phyloP scores from a whole-genome alignment of 495 filamentous ascomycete species.

The Paragyromitra xinjiangensis region DNA sequence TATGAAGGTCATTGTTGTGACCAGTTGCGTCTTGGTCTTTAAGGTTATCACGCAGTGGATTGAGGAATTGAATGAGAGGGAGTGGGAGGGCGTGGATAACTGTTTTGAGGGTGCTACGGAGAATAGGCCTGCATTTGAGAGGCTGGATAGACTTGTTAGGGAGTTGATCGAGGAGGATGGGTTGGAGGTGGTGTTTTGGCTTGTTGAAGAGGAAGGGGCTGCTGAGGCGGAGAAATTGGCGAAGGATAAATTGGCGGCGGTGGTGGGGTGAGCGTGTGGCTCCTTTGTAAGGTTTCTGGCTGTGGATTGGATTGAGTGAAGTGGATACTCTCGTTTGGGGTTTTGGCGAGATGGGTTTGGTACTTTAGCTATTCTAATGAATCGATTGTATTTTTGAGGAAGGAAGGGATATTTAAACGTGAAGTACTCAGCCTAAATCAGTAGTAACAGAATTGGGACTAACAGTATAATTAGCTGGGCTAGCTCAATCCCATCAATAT shows the following conservation, averaged over 20 bases:
- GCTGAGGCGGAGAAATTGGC: slow-evolving; percentile 29
- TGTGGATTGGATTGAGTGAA: neutral
- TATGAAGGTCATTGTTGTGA: slow-evolving; percentile 34
- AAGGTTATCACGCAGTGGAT: slow-evolving; percentile 28
- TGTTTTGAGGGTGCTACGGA: slow-evolving; percentile 1
- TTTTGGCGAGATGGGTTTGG: neutral
- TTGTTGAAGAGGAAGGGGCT: slow-evolving; percentile 28
- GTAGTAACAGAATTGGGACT: neutral
- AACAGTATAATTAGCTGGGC: too few relatives aligned
- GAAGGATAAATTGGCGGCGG: neutral
- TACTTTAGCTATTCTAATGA: neutral
- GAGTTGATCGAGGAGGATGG: slow-evolving; percentile 39
- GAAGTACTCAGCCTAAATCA: neutral
- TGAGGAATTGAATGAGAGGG: slow-evolving; percentile 12
- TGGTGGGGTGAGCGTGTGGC: neutral
- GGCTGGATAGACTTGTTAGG: slow-evolving; percentile 15
- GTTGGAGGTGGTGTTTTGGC: slow-evolving; percentile 42
- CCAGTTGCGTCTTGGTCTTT: slow-evolving; percentile 9
- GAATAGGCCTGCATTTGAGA: slow-evolving; percentile 13
- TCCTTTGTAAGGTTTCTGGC: neutral
- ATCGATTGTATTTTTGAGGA: neutral
- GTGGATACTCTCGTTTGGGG: neutral
- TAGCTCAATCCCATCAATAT: neutral
- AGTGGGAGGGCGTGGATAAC: slow-evolving; percentile 13
- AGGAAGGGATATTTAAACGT: neutral